Conservation (phyloP, 2,329 filamentous ascomycete species). For the Stagonosporopsis tanaceti region DNA sequence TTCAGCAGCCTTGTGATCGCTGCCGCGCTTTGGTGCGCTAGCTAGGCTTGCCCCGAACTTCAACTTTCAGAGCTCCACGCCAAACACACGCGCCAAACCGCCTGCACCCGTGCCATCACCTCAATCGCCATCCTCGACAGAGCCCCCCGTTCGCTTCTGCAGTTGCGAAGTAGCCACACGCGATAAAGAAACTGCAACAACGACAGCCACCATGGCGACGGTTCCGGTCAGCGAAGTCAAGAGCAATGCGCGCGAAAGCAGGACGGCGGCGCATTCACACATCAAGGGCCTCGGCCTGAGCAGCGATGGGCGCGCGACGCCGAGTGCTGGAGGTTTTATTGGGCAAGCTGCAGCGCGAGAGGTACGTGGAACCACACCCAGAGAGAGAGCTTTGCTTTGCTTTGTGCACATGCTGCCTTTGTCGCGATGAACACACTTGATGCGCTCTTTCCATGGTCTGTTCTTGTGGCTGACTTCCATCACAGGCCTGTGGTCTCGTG, state of each 20-base stretch:
- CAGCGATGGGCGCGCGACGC: constrained; percentile 82
- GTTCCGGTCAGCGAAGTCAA: constrained; percentile 79
- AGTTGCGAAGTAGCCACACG: not conserved
- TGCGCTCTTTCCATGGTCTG: not conserved
- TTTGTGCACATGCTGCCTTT: not conserved
- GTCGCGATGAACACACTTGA: not conserved
- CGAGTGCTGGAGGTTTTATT: constrained; percentile 77
- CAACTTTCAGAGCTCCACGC: constrained; percentile 1
- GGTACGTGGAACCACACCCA: constrained; percentile 59
- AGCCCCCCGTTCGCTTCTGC: not conserved
- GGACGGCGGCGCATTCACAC: constrained; percentile 95
- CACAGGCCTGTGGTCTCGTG: constrained; percentile 88
- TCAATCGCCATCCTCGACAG: not conserved
- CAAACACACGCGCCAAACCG: constrained; percentile 1
- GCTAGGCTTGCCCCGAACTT: constrained; percentile 7
- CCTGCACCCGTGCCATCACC: not conserved
- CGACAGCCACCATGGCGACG: constrained; percentile 42
- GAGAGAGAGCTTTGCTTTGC: not conserved
- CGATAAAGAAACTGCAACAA: not conserved
- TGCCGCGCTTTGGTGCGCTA: constrained; percentile 6
- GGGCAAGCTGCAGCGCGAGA: constrained; percentile 89
- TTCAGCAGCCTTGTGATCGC: not conserved
- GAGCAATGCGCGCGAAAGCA: constrained; percentile 89
- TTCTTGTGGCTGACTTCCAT: not conserved
- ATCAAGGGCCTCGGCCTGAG: constrained; percentile 94